Evolutionary conservation across 345 rosid species (phyloP).

Genomic region (Brassica juncea): DNA sequence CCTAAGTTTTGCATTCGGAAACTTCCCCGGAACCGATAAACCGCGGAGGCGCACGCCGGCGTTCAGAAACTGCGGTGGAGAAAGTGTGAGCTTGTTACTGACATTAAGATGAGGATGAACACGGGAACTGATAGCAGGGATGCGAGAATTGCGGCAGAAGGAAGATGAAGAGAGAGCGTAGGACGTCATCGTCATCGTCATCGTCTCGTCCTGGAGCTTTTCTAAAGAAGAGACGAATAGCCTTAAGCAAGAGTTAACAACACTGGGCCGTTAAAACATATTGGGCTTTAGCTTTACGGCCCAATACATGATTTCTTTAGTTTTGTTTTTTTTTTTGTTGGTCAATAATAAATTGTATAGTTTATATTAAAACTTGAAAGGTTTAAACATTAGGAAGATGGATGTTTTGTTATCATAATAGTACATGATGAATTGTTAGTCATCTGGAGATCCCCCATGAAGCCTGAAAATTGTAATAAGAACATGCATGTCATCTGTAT

Average conservation of each 20-base stretch:
- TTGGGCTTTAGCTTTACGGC: conserved; percentile 12
- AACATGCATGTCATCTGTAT: background rate
- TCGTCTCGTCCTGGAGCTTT: conserved; percentile 20
- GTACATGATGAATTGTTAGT: background rate
- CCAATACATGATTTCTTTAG: background rate
- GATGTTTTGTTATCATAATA: background rate
- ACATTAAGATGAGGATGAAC: background rate
- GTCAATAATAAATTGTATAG: no score
- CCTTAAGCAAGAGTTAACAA: background rate
- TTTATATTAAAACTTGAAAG: no score
- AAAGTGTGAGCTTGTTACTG: background rate
- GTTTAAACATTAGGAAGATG: background rate
- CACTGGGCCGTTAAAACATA: conserved; percentile 11
- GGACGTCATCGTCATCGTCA: conserved; percentile 33
- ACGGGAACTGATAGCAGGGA: conserved; percentile 6
- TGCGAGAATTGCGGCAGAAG: conserved; percentile 15
- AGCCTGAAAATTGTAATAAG: background rate
- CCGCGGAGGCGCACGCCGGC: conserved; percentile 16
- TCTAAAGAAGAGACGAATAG: background rate
- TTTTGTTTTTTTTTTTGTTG: no score
- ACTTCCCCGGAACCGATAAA: conserved; percentile 24
- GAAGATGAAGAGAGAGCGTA: conserved; percentile 34
- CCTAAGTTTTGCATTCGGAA: conserved; percentile 23
- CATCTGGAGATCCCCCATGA: background rate
- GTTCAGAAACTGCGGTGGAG: conserved; percentile 12